A percentile compares a stretch with the other conserved stretches of the same genome.
Conservation (phyloP, 768 basidiomycete species). For the Ramaria rubella region DNA sequence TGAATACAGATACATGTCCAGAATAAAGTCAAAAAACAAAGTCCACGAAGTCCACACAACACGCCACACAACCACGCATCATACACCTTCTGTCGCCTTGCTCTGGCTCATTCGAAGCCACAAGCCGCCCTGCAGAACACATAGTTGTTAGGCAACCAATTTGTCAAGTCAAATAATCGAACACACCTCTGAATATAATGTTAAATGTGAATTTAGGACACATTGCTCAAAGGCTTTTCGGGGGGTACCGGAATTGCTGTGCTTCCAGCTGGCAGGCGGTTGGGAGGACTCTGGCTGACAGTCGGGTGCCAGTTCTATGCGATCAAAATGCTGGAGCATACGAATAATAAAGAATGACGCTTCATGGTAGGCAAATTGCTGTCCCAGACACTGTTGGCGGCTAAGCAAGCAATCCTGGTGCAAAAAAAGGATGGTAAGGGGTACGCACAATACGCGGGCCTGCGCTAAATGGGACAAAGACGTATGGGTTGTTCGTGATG, state of each 20-base stretch:
- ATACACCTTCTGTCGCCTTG: neutral
- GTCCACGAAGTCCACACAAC: neutral
- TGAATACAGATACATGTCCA: too few relatives aligned
- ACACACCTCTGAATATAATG: conserved; percentile 43
- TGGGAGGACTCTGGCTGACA: conserved; percentile 37
- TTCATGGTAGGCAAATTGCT: conserved; percentile 61
- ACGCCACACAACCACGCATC: too few relatives aligned
- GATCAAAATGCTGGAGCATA: conserved; percentile 49
- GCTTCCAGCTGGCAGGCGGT: conserved; percentile 42
- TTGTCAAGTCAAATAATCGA: neutral
- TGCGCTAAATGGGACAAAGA: conserved; percentile 48
- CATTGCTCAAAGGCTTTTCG: conserved; percentile 32
- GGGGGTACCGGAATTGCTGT: conserved; percentile 15
- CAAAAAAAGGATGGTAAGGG: too few relatives aligned
- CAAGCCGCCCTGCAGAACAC: conserved; percentile 33
- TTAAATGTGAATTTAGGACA: conserved; percentile 43
- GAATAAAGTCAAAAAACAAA: neutral
- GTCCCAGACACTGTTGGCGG: neutral
- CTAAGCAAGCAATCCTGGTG: too few relatives aligned
- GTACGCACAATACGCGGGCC: conserved; percentile 9
- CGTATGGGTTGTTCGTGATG: conserved; percentile 39
- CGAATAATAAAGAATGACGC: conserved; percentile 56
- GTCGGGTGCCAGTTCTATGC: conserved; percentile 38
- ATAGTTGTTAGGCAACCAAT: neutral
- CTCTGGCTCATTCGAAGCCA: conserved; percentile 36